These are phyloP conservation scores for Exobasidium rhododendri DNA, from an alignment of 1,284 basidiomycete species.

Conservation along the genomic window DNA sequence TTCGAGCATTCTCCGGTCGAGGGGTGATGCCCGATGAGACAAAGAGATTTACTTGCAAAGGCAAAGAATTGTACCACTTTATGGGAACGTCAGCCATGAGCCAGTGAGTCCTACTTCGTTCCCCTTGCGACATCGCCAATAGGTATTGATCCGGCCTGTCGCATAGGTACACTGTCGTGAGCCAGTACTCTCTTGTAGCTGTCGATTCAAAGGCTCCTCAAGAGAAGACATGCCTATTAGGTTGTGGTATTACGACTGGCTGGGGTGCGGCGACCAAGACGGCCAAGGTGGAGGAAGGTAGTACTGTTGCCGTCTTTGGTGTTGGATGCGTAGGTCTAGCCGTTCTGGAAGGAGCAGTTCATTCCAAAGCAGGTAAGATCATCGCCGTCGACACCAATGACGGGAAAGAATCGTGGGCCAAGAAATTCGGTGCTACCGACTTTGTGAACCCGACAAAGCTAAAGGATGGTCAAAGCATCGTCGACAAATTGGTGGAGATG, in stretches of 20 bases:
- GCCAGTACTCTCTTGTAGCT: conserved; percentile 91
- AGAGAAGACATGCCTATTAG: conserved; percentile 86
- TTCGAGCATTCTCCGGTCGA: conserved; percentile 89
- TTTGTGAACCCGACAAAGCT: conserved; percentile 83
- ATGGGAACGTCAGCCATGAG: conserved; percentile 99
- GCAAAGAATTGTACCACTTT: conserved; percentile 85
- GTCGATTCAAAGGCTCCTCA: conserved; percentile 80
- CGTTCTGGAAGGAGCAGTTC: conserved; percentile 67
- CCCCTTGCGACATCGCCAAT: too few relatives aligned
- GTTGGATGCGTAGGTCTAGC: conserved; percentile 94
- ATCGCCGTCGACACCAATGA: conserved; percentile 92
- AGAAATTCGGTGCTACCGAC: conserved; percentile 93
- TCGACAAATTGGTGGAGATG: conserved; percentile 83
- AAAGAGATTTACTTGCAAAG: conserved; percentile 85
- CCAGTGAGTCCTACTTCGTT: too few relatives aligned
- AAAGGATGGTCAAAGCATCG: conserved; percentile 65
- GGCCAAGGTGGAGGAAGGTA: conserved; percentile 60
- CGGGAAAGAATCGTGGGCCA: conserved; percentile 74
- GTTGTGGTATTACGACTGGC: conserved; percentile 96
- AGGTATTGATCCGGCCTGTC: too few relatives aligned
- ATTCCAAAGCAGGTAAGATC: conserved; percentile 77
- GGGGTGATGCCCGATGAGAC: conserved; percentile 93
- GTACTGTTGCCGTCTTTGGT: conserved; percentile 89
- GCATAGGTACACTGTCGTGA: conserved; percentile 87
- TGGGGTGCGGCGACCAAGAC: conserved; percentile 76